Base-by-base conservation (phyloP, 2,329 filamentous ascomycete species). In the Tolypocladium endophyticum region DNA sequence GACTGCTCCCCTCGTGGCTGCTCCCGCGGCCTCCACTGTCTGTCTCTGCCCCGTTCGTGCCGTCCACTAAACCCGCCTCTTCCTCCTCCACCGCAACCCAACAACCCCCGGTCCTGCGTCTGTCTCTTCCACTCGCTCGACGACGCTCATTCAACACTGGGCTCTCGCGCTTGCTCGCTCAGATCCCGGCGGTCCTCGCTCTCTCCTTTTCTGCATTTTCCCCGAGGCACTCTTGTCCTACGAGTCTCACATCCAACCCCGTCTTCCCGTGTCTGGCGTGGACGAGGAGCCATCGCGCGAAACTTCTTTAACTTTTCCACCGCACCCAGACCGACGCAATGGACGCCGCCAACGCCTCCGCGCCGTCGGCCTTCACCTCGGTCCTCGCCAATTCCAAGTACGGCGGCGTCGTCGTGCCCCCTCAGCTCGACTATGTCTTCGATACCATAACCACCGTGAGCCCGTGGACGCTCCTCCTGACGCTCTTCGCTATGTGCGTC, bases 321-420 rank as follows among this genome's bases (percentile, higher is more conserved):
- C 30, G 54, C n/a, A 52, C 50, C 58, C 25, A 57, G 28, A 58
- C 58, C 39, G 60, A 61, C 62, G 63, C 63, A 65, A 83, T 83
- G 81, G 80, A 79, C 68, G 72, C 83, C 67, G 73, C 83, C 67
- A 88, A 88, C 73, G 73, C 83, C 67, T 75, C 85, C 64, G 85
- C 88, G 71, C 81, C 88, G 71, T 82, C 83, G 68, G 87, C 82
- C 72, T 87, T 90, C 68, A 82, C 83, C 68, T 90, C 88, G 71
- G 85, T 87, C 56, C 72, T 87, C 71, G 87, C 87, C 63, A 83
- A 82, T 72, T 80, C 84, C 68, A 83, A 78, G 67, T 74, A 78
- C 64, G 74, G 73, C 61, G 73, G 74, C 61, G 75, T 77, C 64
- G 74, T 72, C 61, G 73, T 88, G 57, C 79, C 81, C 55, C 78